Base-by-base conservation (phyloP, 2,329 filamentous ascomycete genomes). In the Colletotrichum orchidophilum region DNA sequence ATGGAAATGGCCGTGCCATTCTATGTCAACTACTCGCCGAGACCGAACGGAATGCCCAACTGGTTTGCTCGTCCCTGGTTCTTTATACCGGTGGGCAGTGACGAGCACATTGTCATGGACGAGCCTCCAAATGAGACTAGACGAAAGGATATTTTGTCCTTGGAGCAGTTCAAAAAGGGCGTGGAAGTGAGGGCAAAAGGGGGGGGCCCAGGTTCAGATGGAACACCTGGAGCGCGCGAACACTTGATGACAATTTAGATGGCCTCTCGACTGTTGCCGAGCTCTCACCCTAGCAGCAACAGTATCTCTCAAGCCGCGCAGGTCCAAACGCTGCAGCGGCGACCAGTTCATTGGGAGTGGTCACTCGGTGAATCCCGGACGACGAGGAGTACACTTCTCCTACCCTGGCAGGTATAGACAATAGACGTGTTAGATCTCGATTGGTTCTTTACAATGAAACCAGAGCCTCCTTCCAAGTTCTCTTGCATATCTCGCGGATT, bases 21-120 rank as follows among this genome's bases (percentile, higher is more conserved):
- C 11, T 67, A 67, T 26, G 64, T 67, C 21, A 54, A 42, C 12
- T 67, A 54, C 24, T 42, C 42, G 18, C 64, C 64, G 7, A 33
- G 62, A 31, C 57, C 64, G 12, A 8, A 24, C 26, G 64, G 61
- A 0, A 27, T 31, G 18, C 31, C n/a, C 3, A 11, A n/a, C n/a
- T 11, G n/a, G 1, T 24, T 54, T n/a, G 9, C 42, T 13, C 46
- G 57, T 6, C 64, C 64, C 11, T 67, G 64, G 64, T 21, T 31
- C 2, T 67, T 67, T 21, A 9, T 61, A 27, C 49, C 64, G 18
- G 39, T n/a, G 39, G 1, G 18, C 35, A 13, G n/a, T 12, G 18
- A 9, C 21, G 39, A 46, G 39, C 7, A 15, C 21, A 1, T 46
- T 8, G 18, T 46, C 21, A 46, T 46, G 39, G 39, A 46, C n/a